Evolutionary conservation across 305 asterid species (phyloP), one percentile per base, ranked within the genome.

Genomic region (Fraxinus floribunda): DNA sequence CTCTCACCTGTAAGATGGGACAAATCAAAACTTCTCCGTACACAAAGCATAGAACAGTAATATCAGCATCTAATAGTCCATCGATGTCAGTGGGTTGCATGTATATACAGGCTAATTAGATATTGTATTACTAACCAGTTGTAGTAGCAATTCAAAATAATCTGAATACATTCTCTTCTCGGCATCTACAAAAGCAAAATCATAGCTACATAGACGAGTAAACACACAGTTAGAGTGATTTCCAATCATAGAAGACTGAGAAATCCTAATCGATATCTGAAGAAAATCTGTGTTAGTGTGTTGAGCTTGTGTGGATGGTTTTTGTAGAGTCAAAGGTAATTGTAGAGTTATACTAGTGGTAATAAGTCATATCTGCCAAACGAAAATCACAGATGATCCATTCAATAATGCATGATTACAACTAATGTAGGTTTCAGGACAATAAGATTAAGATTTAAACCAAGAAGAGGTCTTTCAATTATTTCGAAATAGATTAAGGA

Each of bases 121-220:
- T 71, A 76, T 85, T 44, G 46, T 80, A 78, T 71, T 44, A 84
- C 95, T 75, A 83, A 93, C 98, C 94, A 95, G 91, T 82, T 94
- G 94, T 77, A 95, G 93, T 83, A 95, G 91, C 87, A 94, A 86
- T 83, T 95, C 98, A 78, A 93, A 93, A 84, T 95, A 95, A 57
- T 92, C 93, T 80, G 84, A 95, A 86, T 95, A 94, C 96, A 91
- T 93, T 89, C 86, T 90, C 96, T 95, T 95, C 80, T 95, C 99
- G 16, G 99, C 99, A 36, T 95, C 98, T 78, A 95, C 87, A 83
- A 95, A 94, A 18, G 97, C 98, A 87, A 95, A 95, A 89, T 95
- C 99, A 78, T 93, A 95, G 88, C 98, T 93, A 82, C 89, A 88
- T 8, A 80, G 77, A 74, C 3, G 26, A 79, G 87, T 26, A 66